phyloP scores from a whole-genome alignment of 805 yeast genomes.

The Cyberlindnera euphorbiiphila region DNA sequence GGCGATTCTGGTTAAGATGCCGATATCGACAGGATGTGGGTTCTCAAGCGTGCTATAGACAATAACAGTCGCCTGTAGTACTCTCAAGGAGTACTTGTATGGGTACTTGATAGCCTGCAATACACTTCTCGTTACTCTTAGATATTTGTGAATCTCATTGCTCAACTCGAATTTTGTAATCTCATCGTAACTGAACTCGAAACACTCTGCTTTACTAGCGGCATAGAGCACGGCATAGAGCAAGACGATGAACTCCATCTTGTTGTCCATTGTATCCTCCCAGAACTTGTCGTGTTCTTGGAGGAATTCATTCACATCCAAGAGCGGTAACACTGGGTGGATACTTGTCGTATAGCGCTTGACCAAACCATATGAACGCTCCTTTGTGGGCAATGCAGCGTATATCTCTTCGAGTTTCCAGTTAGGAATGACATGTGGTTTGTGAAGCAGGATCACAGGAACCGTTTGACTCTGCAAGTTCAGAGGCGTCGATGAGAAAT shows the following conservation, averaged over 20 bases:
- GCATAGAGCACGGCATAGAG: conserved; percentile 55
- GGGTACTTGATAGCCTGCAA: conserved; percentile 50
- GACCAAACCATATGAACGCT: conserved; percentile 43
- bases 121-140: conserved; percentile 46
- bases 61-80: conserved; percentile 44
- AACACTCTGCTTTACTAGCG: conserved; percentile 55
- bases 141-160: conserved; percentile 46
- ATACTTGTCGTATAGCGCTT: conserved; percentile 48
- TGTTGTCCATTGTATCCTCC: conserved; percentile 32
- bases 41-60: conserved; percentile 52
- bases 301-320: conserved; percentile 43
- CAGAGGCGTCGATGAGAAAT: conserved; percentile 11
- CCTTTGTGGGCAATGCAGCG: conserved; percentile 43
- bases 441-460: conserved; percentile 26
- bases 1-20: conserved; percentile 52
- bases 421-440: conserved; percentile 24
- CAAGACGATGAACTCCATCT: conserved; percentile 44
- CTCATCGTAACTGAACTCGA: conserved; percentile 46
- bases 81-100: conserved; percentile 38
- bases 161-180: conserved; percentile 29
- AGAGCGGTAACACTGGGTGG: conserved; percentile 51
- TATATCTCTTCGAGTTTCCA: conserved; percentile 33
- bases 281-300: conserved; percentile 47
- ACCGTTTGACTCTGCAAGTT: conserved; percentile 23
- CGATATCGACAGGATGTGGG: conserved; percentile 52